A percentile compares a stretch with the other conserved stretches of the same genome.
Conservation (phyloP, 306 rosid genomes). For the Citrullus mucosospermus region DNA sequence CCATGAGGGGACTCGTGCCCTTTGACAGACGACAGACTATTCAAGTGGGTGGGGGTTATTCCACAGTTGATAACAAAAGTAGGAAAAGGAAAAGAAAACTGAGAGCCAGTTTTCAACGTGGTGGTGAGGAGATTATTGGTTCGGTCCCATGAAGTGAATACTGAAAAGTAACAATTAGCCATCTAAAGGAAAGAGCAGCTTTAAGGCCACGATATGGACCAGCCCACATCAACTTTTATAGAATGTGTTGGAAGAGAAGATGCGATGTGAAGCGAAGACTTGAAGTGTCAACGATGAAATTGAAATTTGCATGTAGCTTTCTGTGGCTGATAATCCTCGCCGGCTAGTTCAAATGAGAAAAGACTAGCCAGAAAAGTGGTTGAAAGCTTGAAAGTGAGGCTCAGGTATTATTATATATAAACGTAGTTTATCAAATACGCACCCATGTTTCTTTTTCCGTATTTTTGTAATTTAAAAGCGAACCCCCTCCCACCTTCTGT, state of each 20-base stretch:
- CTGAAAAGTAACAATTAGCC: background rate
- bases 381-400: background rate
- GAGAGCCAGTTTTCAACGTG: background rate
- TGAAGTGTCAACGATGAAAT: background rate
- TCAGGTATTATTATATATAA: background rate
- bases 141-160: slow-evolving; percentile 6
- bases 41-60: background rate
- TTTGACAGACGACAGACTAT: background rate
- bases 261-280: background rate
- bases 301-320: background rate
- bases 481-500: background rate
- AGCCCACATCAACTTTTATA: background rate
- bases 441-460: background rate
- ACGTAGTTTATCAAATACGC: background rate
- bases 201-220: slow-evolving; percentile 1
- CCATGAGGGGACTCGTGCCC: background rate
- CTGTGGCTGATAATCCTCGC: background rate
- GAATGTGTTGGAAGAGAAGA: slow-evolving; percentile 1
- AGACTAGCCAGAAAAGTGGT: background rate
- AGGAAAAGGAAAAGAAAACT: slow-evolving; percentile 1
- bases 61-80: background rate
- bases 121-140: background rate
- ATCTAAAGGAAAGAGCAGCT: background rate
- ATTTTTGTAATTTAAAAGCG: background rate
- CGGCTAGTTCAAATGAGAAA: background rate